Percentiles rank a stretch among this genome's conserved stretches.
These are phyloP conservation scores for Podospora anserina DNA, from an alignment of 495 filamentous ascomycete genomes.

Conservation along the genomic window DNA sequence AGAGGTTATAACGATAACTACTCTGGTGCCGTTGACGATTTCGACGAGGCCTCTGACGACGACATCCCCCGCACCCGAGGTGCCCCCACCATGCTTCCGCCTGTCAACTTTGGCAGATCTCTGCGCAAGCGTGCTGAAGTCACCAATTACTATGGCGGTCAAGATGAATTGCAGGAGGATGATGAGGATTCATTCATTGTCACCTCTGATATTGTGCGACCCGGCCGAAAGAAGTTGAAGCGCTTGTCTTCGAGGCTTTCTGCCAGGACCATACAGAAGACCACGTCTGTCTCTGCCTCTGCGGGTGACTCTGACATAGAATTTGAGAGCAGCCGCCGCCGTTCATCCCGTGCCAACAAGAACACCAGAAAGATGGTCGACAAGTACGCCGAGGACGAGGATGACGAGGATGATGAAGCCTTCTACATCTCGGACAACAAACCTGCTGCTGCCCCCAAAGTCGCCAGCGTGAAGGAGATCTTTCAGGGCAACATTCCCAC, in stretches of 20 bases:
- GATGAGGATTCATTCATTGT: conserved; percentile 22
- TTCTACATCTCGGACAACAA: conserved; percentile 59
- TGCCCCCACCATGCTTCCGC: conserved; percentile 6
- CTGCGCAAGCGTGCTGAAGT: conserved; percentile 28
- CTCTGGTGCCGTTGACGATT: conserved; percentile 26
- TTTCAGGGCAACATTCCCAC: conserved; percentile 56
- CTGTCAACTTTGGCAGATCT: conserved; percentile 18
- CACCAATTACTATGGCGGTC: conserved; percentile 37
- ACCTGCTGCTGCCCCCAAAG: conserved; percentile 46
- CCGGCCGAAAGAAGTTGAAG: conserved; percentile 10
- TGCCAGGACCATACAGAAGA: conserved; percentile 8
- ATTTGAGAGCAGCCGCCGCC: conserved; percentile 45
- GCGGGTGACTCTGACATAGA: conserved; percentile 42
- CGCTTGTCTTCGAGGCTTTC: background rate
- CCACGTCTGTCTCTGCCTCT: background rate
- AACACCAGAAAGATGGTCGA: conserved; percentile 61
- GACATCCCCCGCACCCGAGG: conserved; percentile 7
- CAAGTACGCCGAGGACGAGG: conserved; percentile 47
- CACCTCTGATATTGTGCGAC: conserved; percentile 38
- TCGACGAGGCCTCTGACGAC: conserved; percentile 34
- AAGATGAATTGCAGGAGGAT: conserved; percentile 43
- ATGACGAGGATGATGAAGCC: conserved; percentile 51
- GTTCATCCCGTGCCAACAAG: conserved; percentile 51
- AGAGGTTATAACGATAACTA: conserved; percentile 20
- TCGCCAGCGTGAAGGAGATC: conserved; percentile 62